Evolutionary conservation across 1,284 basidiomycete genomes (phyloP).

Genomic region (Ustilago sp.): DNA sequence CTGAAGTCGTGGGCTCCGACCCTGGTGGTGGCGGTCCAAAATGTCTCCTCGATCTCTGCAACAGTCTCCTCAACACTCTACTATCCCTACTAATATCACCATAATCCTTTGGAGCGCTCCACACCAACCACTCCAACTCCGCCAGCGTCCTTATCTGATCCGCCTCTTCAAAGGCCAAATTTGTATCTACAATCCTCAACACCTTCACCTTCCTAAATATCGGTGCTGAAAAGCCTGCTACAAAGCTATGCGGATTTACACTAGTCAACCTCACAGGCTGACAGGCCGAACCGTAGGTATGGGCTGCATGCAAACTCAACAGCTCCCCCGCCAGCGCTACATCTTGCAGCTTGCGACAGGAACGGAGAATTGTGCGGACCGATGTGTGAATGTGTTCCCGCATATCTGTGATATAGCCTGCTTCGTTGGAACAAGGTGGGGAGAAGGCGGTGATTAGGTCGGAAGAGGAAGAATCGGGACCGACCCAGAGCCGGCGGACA

Average conservation of each 20-base stretch:
- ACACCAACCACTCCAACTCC: slow-evolving; percentile 54
- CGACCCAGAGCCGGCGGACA: slow-evolving; percentile 62
- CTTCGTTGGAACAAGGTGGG: slow-evolving; percentile 49
- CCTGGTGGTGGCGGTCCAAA: slow-evolving; percentile 8
- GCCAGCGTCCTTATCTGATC: slow-evolving; percentile 60
- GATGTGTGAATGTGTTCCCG: slow-evolving; percentile 44
- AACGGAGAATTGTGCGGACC: slow-evolving; percentile 53
- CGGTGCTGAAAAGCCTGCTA: slow-evolving; percentile 63
- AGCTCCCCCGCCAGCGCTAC: slow-evolving; percentile 64
- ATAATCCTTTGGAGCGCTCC: slow-evolving; percentile 63
- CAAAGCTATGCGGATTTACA: slow-evolving; percentile 66
- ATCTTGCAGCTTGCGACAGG: slow-evolving; percentile 60
- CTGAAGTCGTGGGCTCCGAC: background rate
- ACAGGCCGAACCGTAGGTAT: slow-evolving; percentile 64
- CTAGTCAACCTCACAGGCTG: slow-evolving; percentile 61
- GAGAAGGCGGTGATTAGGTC: slow-evolving; percentile 63
- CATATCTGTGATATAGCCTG: slow-evolving; percentile 46
- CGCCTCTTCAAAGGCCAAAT: slow-evolving; percentile 62
- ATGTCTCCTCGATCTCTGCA: slow-evolving; percentile 42
- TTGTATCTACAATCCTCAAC: slow-evolving; percentile 62
- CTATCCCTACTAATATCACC: slow-evolving; percentile 56
- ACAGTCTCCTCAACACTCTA: slow-evolving; percentile 45
- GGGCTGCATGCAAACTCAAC: slow-evolving; percentile 53
- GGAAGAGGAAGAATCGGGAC: slow-evolving; percentile 52
- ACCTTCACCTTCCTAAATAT: slow-evolving; percentile 60